Evolutionary conservation across 345 rosid species (phyloP).

Genomic region (Brassica incana): DNA sequence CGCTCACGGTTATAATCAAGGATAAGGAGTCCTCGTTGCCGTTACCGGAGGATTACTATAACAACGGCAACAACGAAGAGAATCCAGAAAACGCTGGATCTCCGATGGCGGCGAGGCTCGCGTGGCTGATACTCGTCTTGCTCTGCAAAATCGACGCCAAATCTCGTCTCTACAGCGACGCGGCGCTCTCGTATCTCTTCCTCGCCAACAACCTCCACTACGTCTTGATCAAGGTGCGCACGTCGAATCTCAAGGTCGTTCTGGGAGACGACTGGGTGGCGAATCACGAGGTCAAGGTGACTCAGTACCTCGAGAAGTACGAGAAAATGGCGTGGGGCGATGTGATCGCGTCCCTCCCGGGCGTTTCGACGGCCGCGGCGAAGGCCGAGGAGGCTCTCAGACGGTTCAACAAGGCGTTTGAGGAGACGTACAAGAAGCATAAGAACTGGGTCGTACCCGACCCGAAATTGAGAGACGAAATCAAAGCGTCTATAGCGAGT

Average conservation of each 20-base stretch:
- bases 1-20: slow-evolving; percentile 50
- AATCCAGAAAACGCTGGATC: slow-evolving; percentile 23
- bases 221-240: slow-evolving; percentile 56
- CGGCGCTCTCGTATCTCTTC: slow-evolving; percentile 39
- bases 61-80: slow-evolving; percentile 26
- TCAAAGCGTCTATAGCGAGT: slow-evolving; percentile 48
- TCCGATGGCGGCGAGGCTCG: slow-evolving; percentile 30
- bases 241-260: slow-evolving; percentile 46
- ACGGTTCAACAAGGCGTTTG: slow-evolving; percentile 57
- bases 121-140: slow-evolving; percentile 35
- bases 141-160: slow-evolving; percentile 40
- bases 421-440: slow-evolving; percentile 57
- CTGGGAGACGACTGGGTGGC: slow-evolving; percentile 66
- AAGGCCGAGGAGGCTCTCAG: slow-evolving; percentile 37
- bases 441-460: slow-evolving; percentile 58
- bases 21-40: slow-evolving; percentile 51
- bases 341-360: slow-evolving; percentile 47
- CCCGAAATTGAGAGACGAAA: slow-evolving; percentile 52
- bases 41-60: slow-evolving; percentile 52
- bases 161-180: slow-evolving; percentile 38
- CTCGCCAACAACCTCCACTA: slow-evolving; percentile 68
- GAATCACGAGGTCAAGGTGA: slow-evolving; percentile 57
- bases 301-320: slow-evolving; percentile 56
- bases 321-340: slow-evolving; percentile 65
- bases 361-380: slow-evolving; percentile 29